A percentile compares a stretch with the other conserved stretches of the same genome.
Conservation (phyloP, 2,329 filamentous ascomycete genomes). For the Pseudogymnoascus sp. region DNA sequence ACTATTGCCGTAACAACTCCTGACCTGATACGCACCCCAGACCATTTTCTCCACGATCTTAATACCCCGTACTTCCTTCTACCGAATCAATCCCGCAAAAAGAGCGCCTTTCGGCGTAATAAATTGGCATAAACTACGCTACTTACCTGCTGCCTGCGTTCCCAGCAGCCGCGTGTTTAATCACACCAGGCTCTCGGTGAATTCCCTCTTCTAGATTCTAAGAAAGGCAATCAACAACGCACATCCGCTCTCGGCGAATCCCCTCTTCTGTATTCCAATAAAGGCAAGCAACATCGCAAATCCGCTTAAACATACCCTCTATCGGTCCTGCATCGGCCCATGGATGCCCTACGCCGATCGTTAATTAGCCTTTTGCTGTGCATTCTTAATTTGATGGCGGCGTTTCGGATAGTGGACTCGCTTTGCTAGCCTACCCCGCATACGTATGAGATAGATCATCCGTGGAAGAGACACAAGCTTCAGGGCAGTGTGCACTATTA, state of each 20-base stretch:
- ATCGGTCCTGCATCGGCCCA: not conserved
- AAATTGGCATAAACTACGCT: not conserved
- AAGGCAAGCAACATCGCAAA: not conserved
- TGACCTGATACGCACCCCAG: not conserved
- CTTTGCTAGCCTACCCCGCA: not conserved
- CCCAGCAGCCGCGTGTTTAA: not conserved
- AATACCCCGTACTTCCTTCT: not conserved
- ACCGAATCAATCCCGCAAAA: not conserved
- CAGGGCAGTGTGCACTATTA: not conserved
- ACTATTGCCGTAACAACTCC: not conserved
- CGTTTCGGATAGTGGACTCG: not conserved
- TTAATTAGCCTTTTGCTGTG: not conserved
- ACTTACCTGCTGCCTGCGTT: not conserved
- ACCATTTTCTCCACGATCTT: not conserved
- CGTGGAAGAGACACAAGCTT: not conserved
- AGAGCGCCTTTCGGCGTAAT: not conserved
- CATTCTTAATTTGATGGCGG: not conserved
- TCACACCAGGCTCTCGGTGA: not conserved
- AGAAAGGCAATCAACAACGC: too few relatives aligned
- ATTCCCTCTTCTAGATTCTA: too few relatives aligned
- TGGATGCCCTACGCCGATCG: not conserved
- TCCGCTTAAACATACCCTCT: not conserved
- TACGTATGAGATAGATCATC: not conserved
- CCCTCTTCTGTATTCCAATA: not conserved
- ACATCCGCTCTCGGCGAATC: too few relatives aligned